A percentile compares a stretch with the other conserved stretches of the same genome.
These are phyloP conservation scores for Colletotrichum chrysophilum DNA, from an alignment of 2,329 filamentous ascomycete genomes.

Conservation along the genomic window DNA sequence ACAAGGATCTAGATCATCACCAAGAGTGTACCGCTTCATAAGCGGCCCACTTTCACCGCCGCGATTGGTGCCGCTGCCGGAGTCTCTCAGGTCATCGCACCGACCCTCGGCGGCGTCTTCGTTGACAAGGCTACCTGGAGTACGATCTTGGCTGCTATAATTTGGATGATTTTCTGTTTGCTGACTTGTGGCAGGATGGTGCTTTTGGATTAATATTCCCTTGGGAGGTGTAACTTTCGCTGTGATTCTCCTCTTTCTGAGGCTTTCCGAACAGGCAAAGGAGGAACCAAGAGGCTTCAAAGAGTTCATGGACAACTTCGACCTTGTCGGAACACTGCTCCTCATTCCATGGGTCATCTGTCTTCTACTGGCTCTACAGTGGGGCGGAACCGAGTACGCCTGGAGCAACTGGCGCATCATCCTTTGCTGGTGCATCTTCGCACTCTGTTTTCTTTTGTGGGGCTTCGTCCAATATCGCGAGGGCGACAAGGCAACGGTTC, in stretches of 20 bases:
- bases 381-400: neutral
- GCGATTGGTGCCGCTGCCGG: conserved; percentile 61
- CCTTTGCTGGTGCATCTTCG: conserved; percentile 50
- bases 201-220: conserved; percentile 50
- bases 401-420: conserved; percentile 49
- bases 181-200: conserved; percentile 38
- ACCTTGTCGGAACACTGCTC: conserved; percentile 15
- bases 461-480: conserved; percentile 62
- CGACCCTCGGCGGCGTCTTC: conserved; percentile 54
- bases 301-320: conserved; percentile 32
- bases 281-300: conserved; percentile 31
- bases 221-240: conserved; percentile 49
- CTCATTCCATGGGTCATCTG: neutral
- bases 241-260: conserved; percentile 43
- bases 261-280: conserved; percentile 36
- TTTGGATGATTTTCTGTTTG: neutral
- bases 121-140: conserved; percentile 54
- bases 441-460: conserved; percentile 55
- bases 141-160: neutral
- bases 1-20: conserved; percentile 48
- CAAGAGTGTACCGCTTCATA: conserved; percentile 53
- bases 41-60: conserved; percentile 59
- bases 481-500: conserved; percentile 52
- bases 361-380: neutral
- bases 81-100: conserved; percentile 54